phyloP scores from a whole-genome alignment of 495 filamentous ascomycete species.

The Penicillium flavigenum region DNA sequence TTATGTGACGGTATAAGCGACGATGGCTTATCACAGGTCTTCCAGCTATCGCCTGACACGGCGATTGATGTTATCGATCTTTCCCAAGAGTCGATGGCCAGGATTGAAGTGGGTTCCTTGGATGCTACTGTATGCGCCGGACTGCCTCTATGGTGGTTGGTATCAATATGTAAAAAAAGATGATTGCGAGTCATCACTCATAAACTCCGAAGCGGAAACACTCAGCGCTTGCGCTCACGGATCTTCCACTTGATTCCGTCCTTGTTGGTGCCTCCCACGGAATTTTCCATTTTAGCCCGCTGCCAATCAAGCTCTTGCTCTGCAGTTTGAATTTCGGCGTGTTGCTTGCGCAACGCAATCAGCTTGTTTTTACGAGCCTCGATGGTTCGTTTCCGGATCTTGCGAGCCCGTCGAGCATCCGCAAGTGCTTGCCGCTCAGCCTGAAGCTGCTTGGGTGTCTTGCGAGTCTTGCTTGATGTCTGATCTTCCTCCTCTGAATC shows the following conservation, averaged over 20 bases:
- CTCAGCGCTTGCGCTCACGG: constrained; percentile 74
- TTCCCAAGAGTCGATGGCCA: not conserved
- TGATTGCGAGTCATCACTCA: constrained; percentile 29
- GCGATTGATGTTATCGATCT: not conserved
- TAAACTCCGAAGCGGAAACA: constrained; percentile 17
- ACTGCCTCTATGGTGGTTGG: constrained; percentile 15
- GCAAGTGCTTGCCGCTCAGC: constrained; percentile 43
- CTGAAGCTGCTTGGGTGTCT: constrained; percentile 41
- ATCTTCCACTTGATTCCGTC: constrained; percentile 80
- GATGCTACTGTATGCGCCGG: constrained; percentile 11
- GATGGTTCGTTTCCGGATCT: constrained; percentile 49
- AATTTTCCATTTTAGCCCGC: constrained; percentile 77
- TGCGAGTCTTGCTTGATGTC: constrained; percentile 23
- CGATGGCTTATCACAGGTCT: not conserved
- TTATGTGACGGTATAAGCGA: not conserved
- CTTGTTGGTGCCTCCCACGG: constrained; percentile 76
- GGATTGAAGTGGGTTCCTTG: constrained; percentile 1
- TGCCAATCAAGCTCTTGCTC: constrained; percentile 77
- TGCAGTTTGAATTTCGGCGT: constrained; percentile 66
- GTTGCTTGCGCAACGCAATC: constrained; percentile 63
- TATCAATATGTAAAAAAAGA: constrained; percentile 19
- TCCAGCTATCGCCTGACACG: not conserved
- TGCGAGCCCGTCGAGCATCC: constrained; percentile 44
- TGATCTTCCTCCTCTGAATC: constrained; percentile 36
- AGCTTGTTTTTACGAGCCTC: constrained; percentile 56